phyloP scores from a whole-genome alignment of 805 yeast species.

The Ogataea zsoltii region DNA sequence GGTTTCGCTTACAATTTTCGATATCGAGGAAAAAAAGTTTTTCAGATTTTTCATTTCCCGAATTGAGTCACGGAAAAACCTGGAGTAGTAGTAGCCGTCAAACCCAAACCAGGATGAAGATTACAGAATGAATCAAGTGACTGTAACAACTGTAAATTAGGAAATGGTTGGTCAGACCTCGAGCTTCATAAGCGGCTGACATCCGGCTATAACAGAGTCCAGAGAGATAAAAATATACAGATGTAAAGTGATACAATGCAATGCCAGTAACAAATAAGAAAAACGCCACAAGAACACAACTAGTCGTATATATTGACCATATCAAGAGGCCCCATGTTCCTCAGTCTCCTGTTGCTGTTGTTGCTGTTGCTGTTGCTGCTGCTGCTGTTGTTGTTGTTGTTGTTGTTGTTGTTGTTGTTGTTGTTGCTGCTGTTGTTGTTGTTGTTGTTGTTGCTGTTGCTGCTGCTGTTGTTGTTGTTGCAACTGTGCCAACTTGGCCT shows the following conservation, averaged over 20 bases:
- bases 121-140: not conserved
- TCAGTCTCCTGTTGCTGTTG: not conserved
- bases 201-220: not conserved
- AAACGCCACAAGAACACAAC: not conserved
- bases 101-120: too few relatives aligned
- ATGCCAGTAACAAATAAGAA: constrained; percentile 3
- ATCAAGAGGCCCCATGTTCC: too few relatives aligned
- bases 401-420: not conserved
- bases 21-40: constrained; percentile 1
- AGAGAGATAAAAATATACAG: constrained; percentile 6
- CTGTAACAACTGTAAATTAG: not conserved
- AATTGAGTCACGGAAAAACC: constrained; percentile 3
- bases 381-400: not conserved
- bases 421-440: constrained; percentile 4
- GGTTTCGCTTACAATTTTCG: not conserved
- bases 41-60: not conserved
- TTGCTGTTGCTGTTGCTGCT: constrained; percentile 1
- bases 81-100: too few relatives aligned
- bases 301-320: too few relatives aligned
- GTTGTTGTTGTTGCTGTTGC: constrained; percentile 14
- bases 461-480: constrained; percentile 18
- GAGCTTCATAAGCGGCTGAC: not conserved
- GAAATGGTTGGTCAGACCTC: not conserved
- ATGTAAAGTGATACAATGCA: constrained; percentile 10
- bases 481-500: constrained; percentile 35